Conservation (phyloP, 2,329 filamentous ascomycete genomes). For the Endothia cerciana region DNA sequence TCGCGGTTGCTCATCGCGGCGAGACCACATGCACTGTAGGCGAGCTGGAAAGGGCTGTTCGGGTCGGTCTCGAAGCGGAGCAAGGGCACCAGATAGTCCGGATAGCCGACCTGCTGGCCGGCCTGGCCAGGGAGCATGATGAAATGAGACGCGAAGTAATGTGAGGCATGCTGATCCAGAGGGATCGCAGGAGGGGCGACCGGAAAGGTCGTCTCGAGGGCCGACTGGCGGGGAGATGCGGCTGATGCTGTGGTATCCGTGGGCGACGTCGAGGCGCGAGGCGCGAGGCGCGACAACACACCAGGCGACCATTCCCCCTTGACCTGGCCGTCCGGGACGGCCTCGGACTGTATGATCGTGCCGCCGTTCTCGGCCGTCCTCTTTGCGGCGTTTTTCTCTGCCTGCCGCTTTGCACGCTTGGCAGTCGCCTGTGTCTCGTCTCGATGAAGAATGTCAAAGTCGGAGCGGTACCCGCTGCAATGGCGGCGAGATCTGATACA, state of each 20-base stretch:
- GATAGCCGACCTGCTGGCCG: constrained; percentile 52
- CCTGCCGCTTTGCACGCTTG: constrained; percentile 62
- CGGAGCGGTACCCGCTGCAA: constrained; percentile 71
- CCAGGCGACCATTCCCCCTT: background rate
- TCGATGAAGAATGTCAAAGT: constrained; percentile 72
- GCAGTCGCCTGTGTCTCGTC: constrained; percentile 73
- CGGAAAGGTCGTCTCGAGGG: constrained; percentile 32
- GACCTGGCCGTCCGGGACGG: background rate
- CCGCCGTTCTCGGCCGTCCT: constrained; percentile 39
- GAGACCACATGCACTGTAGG: constrained; percentile 63
- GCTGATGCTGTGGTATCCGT: constrained; percentile 32
- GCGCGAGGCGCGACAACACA: background rate
- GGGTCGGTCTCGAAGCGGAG: constrained; percentile 47
- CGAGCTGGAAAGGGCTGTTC: constrained; percentile 54
- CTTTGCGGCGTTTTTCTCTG: constrained; percentile 49
- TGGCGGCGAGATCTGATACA: constrained; percentile 65
- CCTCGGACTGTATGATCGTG: constrained; percentile 18
- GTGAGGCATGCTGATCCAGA: constrained; percentile 58
- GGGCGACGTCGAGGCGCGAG: constrained; percentile 8
- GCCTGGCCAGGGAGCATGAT: constrained; percentile 57
- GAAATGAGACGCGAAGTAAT: constrained; percentile 65
- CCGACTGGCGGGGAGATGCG: constrained; percentile 29
- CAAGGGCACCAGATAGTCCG: constrained; percentile 63
- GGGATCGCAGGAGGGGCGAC: constrained; percentile 48
- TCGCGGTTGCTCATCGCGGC: constrained; percentile 60